Conservation (phyloP, 345 rosid genomes). For the Erodium maritimum region DNA sequence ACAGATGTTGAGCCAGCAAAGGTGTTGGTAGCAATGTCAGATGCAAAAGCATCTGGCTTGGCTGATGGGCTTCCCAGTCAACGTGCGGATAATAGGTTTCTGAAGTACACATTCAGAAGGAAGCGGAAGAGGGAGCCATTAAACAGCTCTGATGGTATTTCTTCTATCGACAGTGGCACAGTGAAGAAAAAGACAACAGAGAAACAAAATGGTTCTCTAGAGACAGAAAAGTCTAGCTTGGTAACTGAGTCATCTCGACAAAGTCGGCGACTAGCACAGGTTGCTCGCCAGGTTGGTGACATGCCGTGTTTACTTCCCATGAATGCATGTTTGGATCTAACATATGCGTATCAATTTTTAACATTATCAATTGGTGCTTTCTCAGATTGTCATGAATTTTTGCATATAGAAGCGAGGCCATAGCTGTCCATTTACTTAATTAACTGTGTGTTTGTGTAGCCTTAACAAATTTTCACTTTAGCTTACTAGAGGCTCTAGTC, state of each 20-base stretch:
- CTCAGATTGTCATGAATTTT: not conserved
- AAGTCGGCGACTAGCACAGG: constrained; percentile 33
- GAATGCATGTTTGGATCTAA: not conserved
- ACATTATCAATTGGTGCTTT: not conserved
- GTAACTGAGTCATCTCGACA: constrained; percentile 38
- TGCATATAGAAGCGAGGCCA: not conserved
- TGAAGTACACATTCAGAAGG: constrained; percentile 64
- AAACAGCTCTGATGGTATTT: constrained; percentile 40
- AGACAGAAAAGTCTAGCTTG: constrained; percentile 29
- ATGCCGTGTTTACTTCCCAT: not conserved
- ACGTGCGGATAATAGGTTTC: not conserved
- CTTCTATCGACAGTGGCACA: constrained; percentile 22
- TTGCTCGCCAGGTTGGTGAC: constrained; percentile 47
- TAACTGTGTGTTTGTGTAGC: not conserved
- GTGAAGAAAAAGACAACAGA: constrained; percentile 26
- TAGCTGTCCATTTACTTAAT: not conserved
- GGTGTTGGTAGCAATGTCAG: constrained; percentile 8
- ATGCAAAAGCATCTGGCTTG: constrained; percentile 22
- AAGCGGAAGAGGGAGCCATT: constrained; percentile 55
- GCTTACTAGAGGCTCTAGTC: too few relatives aligned
- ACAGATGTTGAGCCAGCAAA: constrained; percentile 14
- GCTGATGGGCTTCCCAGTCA: constrained; percentile 17
- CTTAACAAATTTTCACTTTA: not conserved
- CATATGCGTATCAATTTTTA: not conserved
- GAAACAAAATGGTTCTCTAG: constrained; percentile 27